Evolutionary conservation across 2,329 filamentous ascomycete species (phyloP).

Genomic region (Dactylellina sp.): DNA sequence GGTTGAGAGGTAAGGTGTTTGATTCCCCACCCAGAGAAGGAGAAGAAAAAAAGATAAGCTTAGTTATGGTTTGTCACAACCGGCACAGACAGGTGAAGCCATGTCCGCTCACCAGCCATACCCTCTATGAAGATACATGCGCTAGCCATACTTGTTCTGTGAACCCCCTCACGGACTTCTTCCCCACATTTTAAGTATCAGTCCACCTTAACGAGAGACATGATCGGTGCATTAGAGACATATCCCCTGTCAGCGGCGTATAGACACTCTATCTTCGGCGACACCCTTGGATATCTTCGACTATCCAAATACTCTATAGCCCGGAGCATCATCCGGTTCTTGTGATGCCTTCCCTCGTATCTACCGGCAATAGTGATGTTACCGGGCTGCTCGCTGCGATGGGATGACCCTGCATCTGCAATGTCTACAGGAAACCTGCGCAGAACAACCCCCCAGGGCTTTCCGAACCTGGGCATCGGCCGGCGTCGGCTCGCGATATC

Average conservation of each 20-base stretch:
- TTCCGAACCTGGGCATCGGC: not conserved
- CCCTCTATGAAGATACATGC: not conserved
- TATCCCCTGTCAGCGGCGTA: slow-evolving; percentile 40
- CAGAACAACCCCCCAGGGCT: not conserved
- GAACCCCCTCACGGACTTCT: not conserved
- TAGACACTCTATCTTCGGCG: slow-evolving; percentile 9
- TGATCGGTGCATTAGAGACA: slow-evolving; percentile 8
- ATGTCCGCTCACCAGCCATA: not conserved
- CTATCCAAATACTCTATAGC: slow-evolving; percentile 19
- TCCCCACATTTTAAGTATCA: slow-evolving; percentile 23
- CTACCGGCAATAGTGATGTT: no score
- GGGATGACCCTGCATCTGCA: not conserved
- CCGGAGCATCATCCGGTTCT: no score
- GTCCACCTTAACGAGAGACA: slow-evolving; percentile 52
- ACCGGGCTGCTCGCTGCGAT: no score
- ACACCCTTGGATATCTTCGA: slow-evolving; percentile 28
- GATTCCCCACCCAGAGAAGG: slow-evolving; percentile 20
- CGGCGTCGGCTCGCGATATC: not conserved
- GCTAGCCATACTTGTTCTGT: not conserved
- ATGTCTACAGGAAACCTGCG: not conserved
- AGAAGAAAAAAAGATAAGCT: slow-evolving; percentile 38
- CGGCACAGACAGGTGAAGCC: not conserved
- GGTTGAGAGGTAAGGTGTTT: slow-evolving; percentile 12
- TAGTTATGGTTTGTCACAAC: slow-evolving; percentile 35
- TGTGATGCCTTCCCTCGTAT: no score